phyloP scores from a whole-genome alignment of 192 early-diverging fungal genomes.

The Coemansia sp. region DNA sequence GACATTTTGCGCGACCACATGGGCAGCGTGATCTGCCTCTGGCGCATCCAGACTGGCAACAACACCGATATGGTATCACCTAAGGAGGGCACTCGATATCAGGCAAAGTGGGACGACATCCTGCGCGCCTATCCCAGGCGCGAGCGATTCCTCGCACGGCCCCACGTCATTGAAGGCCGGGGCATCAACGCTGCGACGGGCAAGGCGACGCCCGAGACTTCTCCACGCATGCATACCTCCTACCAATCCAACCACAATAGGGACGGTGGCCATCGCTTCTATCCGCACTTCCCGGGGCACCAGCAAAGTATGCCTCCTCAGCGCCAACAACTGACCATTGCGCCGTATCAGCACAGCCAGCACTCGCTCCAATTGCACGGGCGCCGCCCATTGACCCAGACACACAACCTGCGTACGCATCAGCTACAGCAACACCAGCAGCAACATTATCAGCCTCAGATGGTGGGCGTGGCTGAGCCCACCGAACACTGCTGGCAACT shows the following conservation, averaged over 20 bases:
- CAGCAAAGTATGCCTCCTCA: neutral
- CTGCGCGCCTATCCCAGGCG: constrained; percentile 51
- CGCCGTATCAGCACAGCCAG: neutral
- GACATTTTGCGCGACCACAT: constrained; percentile 57
- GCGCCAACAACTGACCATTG: neutral
- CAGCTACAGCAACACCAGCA: constrained; percentile 22
- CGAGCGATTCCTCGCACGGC: constrained; percentile 37
- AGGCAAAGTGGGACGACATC: constrained; percentile 58
- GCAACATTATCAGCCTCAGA: constrained; percentile 7
- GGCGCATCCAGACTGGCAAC: constrained; percentile 56
- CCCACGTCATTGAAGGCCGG: constrained; percentile 14
- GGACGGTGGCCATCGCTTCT: neutral
- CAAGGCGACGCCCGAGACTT: neutral
- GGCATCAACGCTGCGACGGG: neutral
- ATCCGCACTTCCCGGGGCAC: neutral
- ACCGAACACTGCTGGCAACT: constrained; percentile 53
- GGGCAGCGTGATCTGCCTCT: constrained; percentile 56
- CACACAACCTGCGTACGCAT: constrained; percentile 7
- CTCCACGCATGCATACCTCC: constrained; percentile 6
- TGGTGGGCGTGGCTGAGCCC: constrained; percentile 28
- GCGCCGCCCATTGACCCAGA: neutral
- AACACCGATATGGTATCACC: constrained; percentile 51
- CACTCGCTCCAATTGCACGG: constrained; percentile 2
- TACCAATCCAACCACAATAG: constrained; percentile 7
- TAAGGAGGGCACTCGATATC: constrained; percentile 54